These are phyloP conservation scores for Corymbia citriodora DNA, from an alignment of 441 rosid species.

Conservation along the genomic window DNA sequence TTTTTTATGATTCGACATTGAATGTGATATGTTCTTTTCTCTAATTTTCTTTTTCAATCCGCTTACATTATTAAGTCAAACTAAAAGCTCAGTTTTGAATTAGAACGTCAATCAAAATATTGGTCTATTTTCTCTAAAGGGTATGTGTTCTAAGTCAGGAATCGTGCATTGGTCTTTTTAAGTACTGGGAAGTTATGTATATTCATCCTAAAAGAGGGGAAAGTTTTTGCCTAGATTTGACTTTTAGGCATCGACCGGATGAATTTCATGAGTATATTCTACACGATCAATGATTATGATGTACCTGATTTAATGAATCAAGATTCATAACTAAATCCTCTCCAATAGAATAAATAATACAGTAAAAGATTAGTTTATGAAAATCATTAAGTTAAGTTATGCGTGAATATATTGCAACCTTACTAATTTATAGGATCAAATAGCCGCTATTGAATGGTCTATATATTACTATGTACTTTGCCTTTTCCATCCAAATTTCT, in stretches of 20 bases:
- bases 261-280: neutral
- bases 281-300: neutral
- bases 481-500: neutral
- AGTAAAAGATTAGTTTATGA: neutral
- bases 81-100: neutral
- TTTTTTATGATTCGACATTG: neutral
- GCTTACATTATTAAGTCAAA: neutral
- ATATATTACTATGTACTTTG: accelerated
- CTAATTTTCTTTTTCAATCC: neutral
- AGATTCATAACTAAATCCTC: neutral
- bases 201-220: neutral
- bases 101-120: accelerated
- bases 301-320: neutral
- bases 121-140: neutral
- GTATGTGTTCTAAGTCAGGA: neutral
- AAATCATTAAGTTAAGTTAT: neutral
- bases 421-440: neutral
- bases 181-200: neutral
- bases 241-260: neutral
- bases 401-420: neutral
- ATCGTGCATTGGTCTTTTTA: neutral
- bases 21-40: neutral
- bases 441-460: neutral
- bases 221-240: neutral
- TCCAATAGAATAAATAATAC: neutral